These are phyloP conservation scores for Cercospora berteroae DNA, from an alignment of 2,329 filamentous ascomycete genomes.

Conservation along the genomic window DNA sequence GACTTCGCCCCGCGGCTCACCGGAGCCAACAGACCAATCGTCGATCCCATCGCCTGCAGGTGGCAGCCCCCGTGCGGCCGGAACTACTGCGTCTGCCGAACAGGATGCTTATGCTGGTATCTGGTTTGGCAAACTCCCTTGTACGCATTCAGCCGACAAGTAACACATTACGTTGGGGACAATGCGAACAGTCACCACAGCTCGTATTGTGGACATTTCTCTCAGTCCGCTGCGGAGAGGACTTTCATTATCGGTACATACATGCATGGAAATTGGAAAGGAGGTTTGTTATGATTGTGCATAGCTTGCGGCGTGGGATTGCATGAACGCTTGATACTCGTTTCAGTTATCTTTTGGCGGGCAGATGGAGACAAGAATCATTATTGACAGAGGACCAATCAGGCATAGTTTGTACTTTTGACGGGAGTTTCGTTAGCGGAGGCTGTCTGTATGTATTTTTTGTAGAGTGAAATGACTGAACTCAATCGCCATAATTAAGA, in stretches of 20 bases:
- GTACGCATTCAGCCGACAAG: background rate
- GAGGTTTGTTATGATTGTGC: background rate
- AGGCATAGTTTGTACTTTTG: background rate
- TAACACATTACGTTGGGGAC: no score
- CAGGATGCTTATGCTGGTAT: background rate
- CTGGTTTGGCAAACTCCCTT: background rate
- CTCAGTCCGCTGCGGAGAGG: no score
- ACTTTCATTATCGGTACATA: background rate
- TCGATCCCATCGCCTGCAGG: background rate
- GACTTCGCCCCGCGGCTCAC: background rate
- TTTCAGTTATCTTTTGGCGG: background rate
- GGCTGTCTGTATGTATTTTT: background rate
- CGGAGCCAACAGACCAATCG: background rate
- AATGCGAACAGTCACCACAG: no score
- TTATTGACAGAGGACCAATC: background rate
- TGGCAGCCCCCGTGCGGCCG: background rate
- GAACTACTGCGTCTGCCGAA: background rate
- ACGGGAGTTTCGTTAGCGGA: background rate
- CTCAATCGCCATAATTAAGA: background rate
- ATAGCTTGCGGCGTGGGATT: background rate
- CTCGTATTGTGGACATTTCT: no score
- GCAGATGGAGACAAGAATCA: background rate
- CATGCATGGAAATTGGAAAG: background rate
- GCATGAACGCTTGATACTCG: background rate
- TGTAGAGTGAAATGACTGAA: background rate